phyloP scores from a whole-genome alignment of 1,284 basidiomycete species.

The Peniophora sp. region DNA sequence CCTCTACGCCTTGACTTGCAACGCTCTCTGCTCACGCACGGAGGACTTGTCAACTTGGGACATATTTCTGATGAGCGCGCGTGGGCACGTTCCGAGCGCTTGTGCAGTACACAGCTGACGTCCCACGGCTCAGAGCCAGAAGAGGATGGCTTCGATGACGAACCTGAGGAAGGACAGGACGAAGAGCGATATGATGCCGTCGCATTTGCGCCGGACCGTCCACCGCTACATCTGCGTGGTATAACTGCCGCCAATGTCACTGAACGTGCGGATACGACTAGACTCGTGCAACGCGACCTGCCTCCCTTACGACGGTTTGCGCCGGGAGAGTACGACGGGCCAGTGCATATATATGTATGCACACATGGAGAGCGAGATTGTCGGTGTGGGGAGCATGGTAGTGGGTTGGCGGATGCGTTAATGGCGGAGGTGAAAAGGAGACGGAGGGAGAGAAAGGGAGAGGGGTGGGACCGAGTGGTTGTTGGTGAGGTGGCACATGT shows the following conservation, averaged over 20 bases:
- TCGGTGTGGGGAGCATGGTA: slow-evolving; percentile 60
- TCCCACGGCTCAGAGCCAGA: slow-evolving; percentile 15
- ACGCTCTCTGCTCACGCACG: slow-evolving; percentile 33
- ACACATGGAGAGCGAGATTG: slow-evolving; percentile 28
- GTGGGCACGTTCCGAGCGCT: neutral
- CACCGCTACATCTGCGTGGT: slow-evolving; percentile 38
- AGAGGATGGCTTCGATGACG: neutral
- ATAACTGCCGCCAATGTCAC: slow-evolving; percentile 39
- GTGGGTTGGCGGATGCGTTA: slow-evolving; percentile 32
- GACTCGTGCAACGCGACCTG: slow-evolving; percentile 26
- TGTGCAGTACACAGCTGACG: neutral
- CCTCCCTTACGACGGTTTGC: neutral
- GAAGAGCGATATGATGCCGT: slow-evolving; percentile 30
- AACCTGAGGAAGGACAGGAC: neutral
- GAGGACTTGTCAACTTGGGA: slow-evolving; percentile 53
- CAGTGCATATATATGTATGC: slow-evolving; percentile 47
- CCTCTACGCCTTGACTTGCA: slow-evolving; percentile 45
- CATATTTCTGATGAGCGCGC: slow-evolving; percentile 23
- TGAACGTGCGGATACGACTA: slow-evolving; percentile 28
- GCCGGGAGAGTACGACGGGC: slow-evolving; percentile 12
- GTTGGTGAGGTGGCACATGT: slow-evolving; percentile 73
- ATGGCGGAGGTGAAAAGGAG: slow-evolving; percentile 19
- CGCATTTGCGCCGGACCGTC: slow-evolving; percentile 38
- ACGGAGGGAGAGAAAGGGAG: slow-evolving; percentile 8
- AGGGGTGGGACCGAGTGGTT: slow-evolving; percentile 12